phyloP scores from a whole-genome alignment of 2,329 filamentous ascomycete species.

The Fusarium sp. region DNA sequence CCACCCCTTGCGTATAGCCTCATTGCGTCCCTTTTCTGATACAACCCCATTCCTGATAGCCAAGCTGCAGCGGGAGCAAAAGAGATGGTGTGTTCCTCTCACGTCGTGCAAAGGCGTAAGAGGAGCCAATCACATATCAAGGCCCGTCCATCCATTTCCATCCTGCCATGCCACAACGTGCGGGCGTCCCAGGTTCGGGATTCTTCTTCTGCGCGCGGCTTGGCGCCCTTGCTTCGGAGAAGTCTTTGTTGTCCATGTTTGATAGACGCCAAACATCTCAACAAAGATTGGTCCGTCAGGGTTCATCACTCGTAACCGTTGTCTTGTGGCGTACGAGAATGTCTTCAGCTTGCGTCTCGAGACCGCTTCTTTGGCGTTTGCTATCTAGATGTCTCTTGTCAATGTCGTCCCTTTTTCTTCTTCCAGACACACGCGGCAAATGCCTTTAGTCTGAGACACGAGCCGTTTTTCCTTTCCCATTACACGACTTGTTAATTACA shows the following conservation, averaged over 20 bases:
- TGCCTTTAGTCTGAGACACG: conserved; percentile 14
- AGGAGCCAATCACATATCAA: conserved; percentile 17
- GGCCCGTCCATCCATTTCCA: conserved; percentile 14
- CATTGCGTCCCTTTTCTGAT: conserved; percentile 19
- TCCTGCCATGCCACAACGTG: conserved; percentile 40
- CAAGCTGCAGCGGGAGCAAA: not conserved
- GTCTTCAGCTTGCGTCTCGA: not conserved
- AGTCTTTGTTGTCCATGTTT: conserved; percentile 12
- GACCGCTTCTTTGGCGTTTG: not conserved
- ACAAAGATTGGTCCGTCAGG: conserved; percentile 22
- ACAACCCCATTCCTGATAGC: conserved; percentile 5
- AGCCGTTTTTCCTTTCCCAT: not conserved
- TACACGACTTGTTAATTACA: conserved; percentile 13
- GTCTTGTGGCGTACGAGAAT: conserved; percentile 31
- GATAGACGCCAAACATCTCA: conserved; percentile 27
- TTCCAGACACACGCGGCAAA: conserved; percentile 14
- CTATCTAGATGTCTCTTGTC: conserved; percentile 7
- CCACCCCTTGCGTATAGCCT: conserved; percentile 34
- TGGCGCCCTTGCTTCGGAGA: conserved; percentile 31
- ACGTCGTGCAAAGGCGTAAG: conserved; percentile 23
- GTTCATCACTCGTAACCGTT: conserved; percentile 28
- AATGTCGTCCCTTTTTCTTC: not conserved
- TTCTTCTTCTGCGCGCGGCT: conserved; percentile 18
- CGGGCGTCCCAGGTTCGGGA: conserved; percentile 24
- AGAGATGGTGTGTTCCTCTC: conserved; percentile 3